Base-by-base conservation (phyloP, 331 rosid genomes). In the Pyracantha coccinea region DNA sequence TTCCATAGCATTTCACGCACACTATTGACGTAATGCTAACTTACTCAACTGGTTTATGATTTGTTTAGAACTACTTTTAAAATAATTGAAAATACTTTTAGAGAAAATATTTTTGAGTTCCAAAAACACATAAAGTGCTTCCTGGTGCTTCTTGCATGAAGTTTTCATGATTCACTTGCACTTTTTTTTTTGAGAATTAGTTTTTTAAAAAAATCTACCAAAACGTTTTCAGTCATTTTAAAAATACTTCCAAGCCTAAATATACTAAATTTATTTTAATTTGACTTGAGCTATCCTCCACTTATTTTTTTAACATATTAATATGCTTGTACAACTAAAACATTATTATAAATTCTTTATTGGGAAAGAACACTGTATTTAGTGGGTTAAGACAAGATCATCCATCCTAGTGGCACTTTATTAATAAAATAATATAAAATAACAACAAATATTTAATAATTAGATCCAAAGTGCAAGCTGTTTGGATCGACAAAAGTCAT, bases 381-480 rank as follows among this genome's bases (percentile, higher is more conserved):
- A 25, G 66, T 73, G 75, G 80, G 79, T 75, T 23, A 53, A 74
- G 83, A 83, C 85, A 75, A 82, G 72, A 57, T 65, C 79, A 76
- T 75, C 66, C 79, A 52, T 52, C 57, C 78, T 69, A 57, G 33
- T 57, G 66, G 65, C 52, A 67, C 84, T 70, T 84, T 62, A 79
- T 79, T 31, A 78, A 70, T 66, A 69, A 62, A 76, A 71, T 60
- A 23, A 60, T 47, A 19, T 71, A 75, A 45, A 55, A 67, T 75
- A 54, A 76, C 66, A 75, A 68, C 21, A 23, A 72, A 27, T 67
- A 77, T 72, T 75, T 45, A 75, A 19, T 69, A 47, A 78, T 78
- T 77, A 73, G 79, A 64, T 79, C 83, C 63, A 81, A 71, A 83
- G 71, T 76, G 29, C 87, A 67, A 83, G 75, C 45, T 15, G 75